Base-by-base conservation (phyloP, 2,329 filamentous ascomycete species). In the Xylaria sp. region DNA sequence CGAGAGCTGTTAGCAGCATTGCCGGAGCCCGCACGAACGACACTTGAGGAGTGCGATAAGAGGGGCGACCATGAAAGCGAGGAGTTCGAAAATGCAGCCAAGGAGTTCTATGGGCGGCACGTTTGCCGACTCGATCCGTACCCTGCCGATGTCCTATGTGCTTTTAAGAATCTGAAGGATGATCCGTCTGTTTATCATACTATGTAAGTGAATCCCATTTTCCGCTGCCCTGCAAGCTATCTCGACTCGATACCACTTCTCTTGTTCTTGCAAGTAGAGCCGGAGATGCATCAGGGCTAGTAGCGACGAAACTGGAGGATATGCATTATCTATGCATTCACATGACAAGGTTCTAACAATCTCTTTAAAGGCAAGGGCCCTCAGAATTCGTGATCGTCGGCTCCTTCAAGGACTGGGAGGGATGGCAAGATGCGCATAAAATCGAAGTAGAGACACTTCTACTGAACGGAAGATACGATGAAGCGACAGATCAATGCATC, bases 361-460 rank as follows among this genome's bases (percentile, higher is more conserved):
- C 20, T n/a, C 41, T 46, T 5, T 18, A 8, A 4, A 66, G 76
- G 65, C 75, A 78, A 75, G 76, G 76, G 0, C 74, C 74, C 12
- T 75, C 75, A 0, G 76, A 77, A 60, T 76, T 77, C 48, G 65
- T 72, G 2, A 74, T 76, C 3, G 58, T 65, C 3, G 75, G 77
- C 8, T 65, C 63, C 0, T 65, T 69, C 32, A 70, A 68, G 34
- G 60, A 70, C 59, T 70, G 68, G 70, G 70, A 72, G 34, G 70
- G 70, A 2, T 70, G 68, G 70, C 52, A 46, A 32, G 46, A 57
- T 4, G 70, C 62, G 15, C 65, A 68, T 25, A 63, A 70, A 4
- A 70, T 72, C 25, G 37, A 68, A 39, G 70, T 18, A 3, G 50
- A 68, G 5, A 70, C 62, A 15, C 51, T 72, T 9, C 48, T 69